Conservation (phyloP, 164 flowering plant species). For the Cinnamomum micranthum region DNA sequence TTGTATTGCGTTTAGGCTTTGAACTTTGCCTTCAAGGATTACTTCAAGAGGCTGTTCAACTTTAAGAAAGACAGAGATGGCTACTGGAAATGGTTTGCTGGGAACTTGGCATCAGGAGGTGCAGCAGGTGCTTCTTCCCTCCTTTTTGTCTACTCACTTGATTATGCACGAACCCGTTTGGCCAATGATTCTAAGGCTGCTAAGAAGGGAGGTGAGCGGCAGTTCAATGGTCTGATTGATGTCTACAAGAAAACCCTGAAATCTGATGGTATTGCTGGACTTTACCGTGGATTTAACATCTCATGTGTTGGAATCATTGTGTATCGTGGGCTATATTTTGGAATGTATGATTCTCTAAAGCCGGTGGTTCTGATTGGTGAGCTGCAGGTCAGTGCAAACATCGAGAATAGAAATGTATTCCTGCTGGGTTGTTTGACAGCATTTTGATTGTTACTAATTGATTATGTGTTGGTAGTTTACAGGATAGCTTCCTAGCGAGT, state of each 20-base stretch:
- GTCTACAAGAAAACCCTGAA: conserved; percentile 46
- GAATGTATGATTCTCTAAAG: conserved; percentile 53
- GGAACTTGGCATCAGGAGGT: conserved; percentile 59
- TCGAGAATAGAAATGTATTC: background rate
- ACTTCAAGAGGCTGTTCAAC: conserved; percentile 50
- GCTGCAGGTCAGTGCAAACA: conserved; percentile 31
- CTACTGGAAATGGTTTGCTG: conserved; percentile 56
- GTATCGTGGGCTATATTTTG: conserved; percentile 49
- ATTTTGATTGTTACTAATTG: background rate
- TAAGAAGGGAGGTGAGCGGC: conserved; percentile 50
- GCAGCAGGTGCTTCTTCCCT: conserved; percentile 54
- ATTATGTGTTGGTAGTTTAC: conserved; percentile 15
- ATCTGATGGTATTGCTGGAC: conserved; percentile 49
- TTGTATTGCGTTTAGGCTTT: conserved; percentile 30
- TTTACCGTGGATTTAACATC: conserved; percentile 49
- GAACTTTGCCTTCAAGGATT: conserved; percentile 62
- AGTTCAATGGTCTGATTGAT: conserved; percentile 45
- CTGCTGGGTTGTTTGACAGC: background rate
- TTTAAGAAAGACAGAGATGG: conserved; percentile 55
- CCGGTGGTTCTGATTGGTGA: conserved; percentile 40
- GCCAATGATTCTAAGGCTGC: conserved; percentile 47
- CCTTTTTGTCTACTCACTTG: conserved; percentile 42
- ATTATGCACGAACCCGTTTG: conserved; percentile 44
- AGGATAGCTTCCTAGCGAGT: conserved; percentile 44
- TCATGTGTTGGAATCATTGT: conserved; percentile 47